phyloP scores from a whole-genome alignment of 1,284 basidiomycete species.

The Heterobasidion parviporum region DNA sequence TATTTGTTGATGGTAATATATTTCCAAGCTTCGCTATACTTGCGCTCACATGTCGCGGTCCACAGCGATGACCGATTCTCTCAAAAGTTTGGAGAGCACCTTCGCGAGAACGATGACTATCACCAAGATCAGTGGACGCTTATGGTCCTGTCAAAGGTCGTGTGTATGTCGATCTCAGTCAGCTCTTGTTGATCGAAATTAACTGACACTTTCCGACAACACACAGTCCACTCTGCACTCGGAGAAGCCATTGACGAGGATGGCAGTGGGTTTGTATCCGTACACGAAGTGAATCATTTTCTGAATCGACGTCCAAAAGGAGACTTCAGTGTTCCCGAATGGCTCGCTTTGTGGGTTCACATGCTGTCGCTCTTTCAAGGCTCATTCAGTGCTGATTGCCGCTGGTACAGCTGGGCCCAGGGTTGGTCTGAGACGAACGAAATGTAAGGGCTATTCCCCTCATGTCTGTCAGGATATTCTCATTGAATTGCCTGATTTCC shows the following conservation, averaged over 20 bases:
- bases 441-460: background rate
- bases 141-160: constrained; percentile 22
- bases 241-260: constrained; percentile 26
- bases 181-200: background rate
- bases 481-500: background rate
- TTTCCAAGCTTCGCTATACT: background rate
- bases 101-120: constrained; percentile 7
- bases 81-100: constrained; percentile 14
- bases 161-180: constrained; percentile 15
- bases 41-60: too few species aligned
- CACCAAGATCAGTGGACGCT: constrained; percentile 24
- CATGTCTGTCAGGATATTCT: background rate
- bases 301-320: constrained; percentile 12
- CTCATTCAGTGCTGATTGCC: background rate
- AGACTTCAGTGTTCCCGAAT: constrained; percentile 19
- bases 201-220: background rate
- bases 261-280: constrained; percentile 23
- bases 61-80: constrained; percentile 20
- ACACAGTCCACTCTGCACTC: constrained; percentile 21
- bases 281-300: constrained; percentile 24
- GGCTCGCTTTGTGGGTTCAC: constrained; percentile 21
- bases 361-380: background rate
- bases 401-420: background rate
- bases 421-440: constrained; percentile 1
- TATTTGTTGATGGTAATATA: constrained; percentile 8